Percentiles rank a stretch among this genome's conserved stretches.
phyloP scores from a whole-genome alignment of 495 filamentous ascomycete genomes.

The Aspergillus asperescens region DNA sequence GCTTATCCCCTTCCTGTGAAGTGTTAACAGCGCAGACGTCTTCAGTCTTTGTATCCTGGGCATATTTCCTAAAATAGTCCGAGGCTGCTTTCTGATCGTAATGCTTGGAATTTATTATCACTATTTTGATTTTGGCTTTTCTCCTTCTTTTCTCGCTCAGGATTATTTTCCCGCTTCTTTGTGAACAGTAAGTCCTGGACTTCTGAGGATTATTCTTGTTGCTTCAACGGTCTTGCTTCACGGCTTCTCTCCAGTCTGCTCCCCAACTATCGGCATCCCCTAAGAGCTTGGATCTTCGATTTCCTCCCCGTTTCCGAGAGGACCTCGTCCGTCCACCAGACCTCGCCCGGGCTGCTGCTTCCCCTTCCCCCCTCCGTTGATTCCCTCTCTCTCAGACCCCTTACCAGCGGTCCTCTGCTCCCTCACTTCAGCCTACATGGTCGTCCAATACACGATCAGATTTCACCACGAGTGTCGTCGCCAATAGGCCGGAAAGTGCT shows the following conservation, averaged over 20 bases:
- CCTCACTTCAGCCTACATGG: constrained; percentile 7
- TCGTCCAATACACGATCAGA: constrained; percentile 11
- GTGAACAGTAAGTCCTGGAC: too few relatives aligned
- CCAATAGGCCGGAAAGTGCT: constrained; percentile 38
- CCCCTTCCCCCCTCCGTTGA: constrained; percentile 6
- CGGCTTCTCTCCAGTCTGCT: not conserved
- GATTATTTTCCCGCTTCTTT: not conserved
- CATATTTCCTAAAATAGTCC: constrained; percentile 20
- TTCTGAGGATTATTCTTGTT: not conserved
- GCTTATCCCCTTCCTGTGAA: constrained; percentile 4
- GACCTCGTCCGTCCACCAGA: not conserved
- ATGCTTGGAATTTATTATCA: constrained; percentile 3
- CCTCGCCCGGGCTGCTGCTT: not conserved
- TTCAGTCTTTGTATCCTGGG: not conserved
- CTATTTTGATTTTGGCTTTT: constrained; percentile 5
- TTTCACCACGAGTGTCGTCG: constrained; percentile 39
- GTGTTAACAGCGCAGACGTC: too few relatives aligned
- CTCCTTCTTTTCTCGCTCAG: constrained; percentile 1
- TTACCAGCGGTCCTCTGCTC: constrained; percentile 1
- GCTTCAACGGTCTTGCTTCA: too few relatives aligned
- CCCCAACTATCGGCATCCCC: not conserved
- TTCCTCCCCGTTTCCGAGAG: constrained; percentile 1
- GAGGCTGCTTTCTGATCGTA: constrained; percentile 10
- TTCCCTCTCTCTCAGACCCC: constrained; percentile 6
- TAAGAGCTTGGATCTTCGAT: not conserved